Evolutionary conservation across 345 rosid genomes (phyloP), one percentile per base, ranked within the genome.

Genomic region (Corchorus capsularis): DNA sequence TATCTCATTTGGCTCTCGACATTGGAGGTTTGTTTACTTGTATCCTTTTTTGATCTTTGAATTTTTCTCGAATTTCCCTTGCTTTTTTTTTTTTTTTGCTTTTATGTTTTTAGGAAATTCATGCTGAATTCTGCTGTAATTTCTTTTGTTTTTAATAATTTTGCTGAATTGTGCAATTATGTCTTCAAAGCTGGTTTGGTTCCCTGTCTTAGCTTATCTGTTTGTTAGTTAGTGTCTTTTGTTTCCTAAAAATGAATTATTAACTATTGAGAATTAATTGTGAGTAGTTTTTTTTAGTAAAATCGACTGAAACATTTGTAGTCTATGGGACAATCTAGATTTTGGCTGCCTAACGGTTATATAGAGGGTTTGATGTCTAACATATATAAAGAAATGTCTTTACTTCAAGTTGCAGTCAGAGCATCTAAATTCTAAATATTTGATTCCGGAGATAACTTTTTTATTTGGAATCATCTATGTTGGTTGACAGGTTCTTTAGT

Each of bases 1-100:
- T 84, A 69, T 87, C 94, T 80, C 98, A 88, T 81, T 79, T 93
- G 88, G 90, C 96, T 76, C 85, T 93, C 72, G 98, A 93, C 84
- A 91, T 93, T 77, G 98, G 98, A 91, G 98, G 96, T 91, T 69
- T 6, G 57, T 11, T 11, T 27, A 17, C 41, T 14, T 60, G 56
- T 7, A 32, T 72, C 47, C 17, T 22, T 41, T 41, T 54, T 53
- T 52, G 62, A 63, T 75, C 73, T 39, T 65, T 27, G 14, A 10
- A 41, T 64, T 41, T 41, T 41, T 19, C 60, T 43, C 56, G 6
- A 15, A 10, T 45, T 49, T 47, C 37, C 27, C 8, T 3, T 2
- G 1, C n/a, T n/a, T n/a, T n/a, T n/a, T n/a, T n/a, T n/a, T n/a
- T 10, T 60, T 35, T 46, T 27, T 27, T 27, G 27, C 27, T 39